Evolutionary conservation across 495 filamentous ascomycete species (phyloP).

Genomic region (Penicillium steckii): DNA sequence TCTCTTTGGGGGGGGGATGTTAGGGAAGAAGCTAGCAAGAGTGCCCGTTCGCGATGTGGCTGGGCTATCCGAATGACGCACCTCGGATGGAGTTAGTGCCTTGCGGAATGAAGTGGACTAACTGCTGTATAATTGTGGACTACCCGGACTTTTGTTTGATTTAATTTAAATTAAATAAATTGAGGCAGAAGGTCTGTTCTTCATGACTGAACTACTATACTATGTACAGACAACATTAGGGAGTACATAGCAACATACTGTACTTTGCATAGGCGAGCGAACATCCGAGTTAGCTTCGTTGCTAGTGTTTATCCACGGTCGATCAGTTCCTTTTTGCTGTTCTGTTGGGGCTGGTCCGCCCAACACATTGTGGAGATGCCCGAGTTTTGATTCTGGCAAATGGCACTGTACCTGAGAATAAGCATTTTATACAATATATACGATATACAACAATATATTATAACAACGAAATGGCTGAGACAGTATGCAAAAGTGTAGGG

Average conservation of each 20-base stretch:
- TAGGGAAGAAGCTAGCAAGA: constrained; percentile 1
- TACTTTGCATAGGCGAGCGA: not conserved
- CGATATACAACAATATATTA: too few species aligned
- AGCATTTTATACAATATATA: constrained; percentile 1
- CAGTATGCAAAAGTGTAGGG: too few species aligned
- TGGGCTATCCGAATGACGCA: constrained; percentile 21
- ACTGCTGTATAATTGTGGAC: too few species aligned
- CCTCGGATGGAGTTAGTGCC: constrained; percentile 2
- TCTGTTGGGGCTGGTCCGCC: constrained; percentile 21
- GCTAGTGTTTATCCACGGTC: constrained; percentile 11
- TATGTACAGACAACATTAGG: not conserved
- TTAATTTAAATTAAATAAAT: not conserved
- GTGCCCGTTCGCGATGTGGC: constrained; percentile 10
- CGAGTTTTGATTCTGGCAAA: not conserved
- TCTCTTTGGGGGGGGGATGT: not conserved
- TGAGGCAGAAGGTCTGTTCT: too few species aligned
- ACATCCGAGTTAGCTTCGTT: not conserved
- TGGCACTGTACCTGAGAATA: not conserved
- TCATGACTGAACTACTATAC: too few species aligned
- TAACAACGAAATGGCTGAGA: too few species aligned
- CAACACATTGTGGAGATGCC: constrained; percentile 6
- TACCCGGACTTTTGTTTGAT: too few species aligned
- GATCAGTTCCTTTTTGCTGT: constrained; percentile 16
- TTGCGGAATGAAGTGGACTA: too few species aligned
- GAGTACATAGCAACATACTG: too few species aligned